These are phyloP conservation scores for Eucalyptus curtisii DNA, from an alignment of 345 rosid species.

Conservation along the genomic window DNA sequence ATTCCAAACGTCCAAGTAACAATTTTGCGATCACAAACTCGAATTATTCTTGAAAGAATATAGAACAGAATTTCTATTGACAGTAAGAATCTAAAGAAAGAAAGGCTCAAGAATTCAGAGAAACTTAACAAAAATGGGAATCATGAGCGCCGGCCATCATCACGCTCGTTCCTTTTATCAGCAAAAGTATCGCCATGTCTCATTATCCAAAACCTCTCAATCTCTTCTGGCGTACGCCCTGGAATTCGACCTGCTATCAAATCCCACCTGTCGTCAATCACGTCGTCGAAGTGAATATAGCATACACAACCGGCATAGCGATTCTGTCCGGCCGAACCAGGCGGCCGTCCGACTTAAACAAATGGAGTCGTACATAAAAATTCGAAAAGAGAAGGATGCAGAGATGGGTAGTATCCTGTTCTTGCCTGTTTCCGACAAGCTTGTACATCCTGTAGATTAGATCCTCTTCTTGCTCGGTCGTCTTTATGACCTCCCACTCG, in stretches of 20 bases:
- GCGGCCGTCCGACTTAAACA: background rate
- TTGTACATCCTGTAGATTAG: slow-evolving; percentile 55
- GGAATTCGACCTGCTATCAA: slow-evolving; percentile 5
- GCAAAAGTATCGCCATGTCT: background rate
- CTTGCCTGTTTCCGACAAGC: slow-evolving; percentile 59
- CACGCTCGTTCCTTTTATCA: background rate
- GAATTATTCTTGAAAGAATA: background rate
- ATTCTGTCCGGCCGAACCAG: background rate
- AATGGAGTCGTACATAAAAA: background rate
- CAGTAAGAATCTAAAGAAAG: background rate
- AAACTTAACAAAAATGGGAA: background rate
- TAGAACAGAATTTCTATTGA: background rate
- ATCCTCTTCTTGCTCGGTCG: slow-evolving; percentile 61
- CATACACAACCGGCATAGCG: background rate
- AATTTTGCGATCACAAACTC: background rate
- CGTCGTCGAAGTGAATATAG: background rate
- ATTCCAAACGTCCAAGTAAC: background rate
- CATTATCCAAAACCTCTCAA: slow-evolving; percentile 7
- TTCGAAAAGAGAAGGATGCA: background rate
- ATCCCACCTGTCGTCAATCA: background rate
- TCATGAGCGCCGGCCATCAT: background rate
- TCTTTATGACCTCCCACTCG: slow-evolving; percentile 47
- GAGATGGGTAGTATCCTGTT: background rate
- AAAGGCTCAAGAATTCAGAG: background rate
- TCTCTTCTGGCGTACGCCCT: background rate